A percentile compares a stretch with the other conserved stretches of the same genome.
phyloP scores from a whole-genome alignment of 352 stramenopile genomes.

The Globisporangium perplexum region DNA sequence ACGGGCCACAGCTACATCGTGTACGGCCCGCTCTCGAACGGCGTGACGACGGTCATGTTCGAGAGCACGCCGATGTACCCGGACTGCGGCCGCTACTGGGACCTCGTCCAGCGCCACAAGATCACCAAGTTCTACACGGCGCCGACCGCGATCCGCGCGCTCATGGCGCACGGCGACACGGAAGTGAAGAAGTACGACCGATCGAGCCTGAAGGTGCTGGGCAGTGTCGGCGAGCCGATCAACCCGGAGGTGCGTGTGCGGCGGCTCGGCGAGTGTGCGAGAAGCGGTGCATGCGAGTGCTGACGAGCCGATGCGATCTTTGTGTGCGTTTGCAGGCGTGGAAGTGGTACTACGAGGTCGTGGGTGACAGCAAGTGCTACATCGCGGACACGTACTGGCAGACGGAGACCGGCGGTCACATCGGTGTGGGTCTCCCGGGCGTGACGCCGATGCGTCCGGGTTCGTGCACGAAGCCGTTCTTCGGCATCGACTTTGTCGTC shows the following conservation, averaged over 20 bases:
- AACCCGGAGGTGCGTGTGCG: slow-evolving; percentile 83
- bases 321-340: slow-evolving; percentile 37
- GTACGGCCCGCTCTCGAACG: slow-evolving; percentile 96
- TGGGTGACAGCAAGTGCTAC: slow-evolving; percentile 87
- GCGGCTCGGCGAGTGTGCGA: too few species aligned
- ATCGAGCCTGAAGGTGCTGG: slow-evolving; percentile 92
- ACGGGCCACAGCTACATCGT: slow-evolving; percentile 97
- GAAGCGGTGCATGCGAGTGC: too few species aligned
- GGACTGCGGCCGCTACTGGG: slow-evolving; percentile 94
- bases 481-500: slow-evolving; percentile 92
- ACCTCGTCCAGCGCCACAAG: slow-evolving; percentile 95
- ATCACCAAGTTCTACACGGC: slow-evolving; percentile 95
- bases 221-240: slow-evolving; percentile 98
- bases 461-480: slow-evolving; percentile 94
- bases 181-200: slow-evolving; percentile 93
- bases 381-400: slow-evolving; percentile 98
- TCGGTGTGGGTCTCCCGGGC: slow-evolving; percentile 92
- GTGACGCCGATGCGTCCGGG: slow-evolving; percentile 89
- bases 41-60: slow-evolving; percentile 98
- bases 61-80: slow-evolving; percentile 97
- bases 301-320: too few species aligned
- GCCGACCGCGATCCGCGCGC: slow-evolving; percentile 95
- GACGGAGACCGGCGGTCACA: slow-evolving; percentile 96
- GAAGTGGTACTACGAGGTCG: slow-evolving; percentile 96
- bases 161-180: slow-evolving; percentile 95